Base-by-base conservation (phyloP, 768 basidiomycete genomes). In the Hirschioporus abietinus region DNA sequence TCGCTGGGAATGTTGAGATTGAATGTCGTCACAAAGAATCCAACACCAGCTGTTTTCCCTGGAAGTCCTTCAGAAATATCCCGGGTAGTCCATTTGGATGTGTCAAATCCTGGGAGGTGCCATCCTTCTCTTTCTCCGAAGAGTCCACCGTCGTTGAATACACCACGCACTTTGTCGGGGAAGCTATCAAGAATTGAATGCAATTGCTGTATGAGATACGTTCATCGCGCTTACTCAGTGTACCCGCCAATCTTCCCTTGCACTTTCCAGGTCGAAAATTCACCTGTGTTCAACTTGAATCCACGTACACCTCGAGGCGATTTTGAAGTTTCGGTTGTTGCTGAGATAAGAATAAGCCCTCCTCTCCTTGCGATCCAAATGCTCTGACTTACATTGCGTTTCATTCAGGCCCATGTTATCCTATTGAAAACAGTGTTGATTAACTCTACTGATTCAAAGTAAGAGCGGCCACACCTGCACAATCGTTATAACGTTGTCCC, bases 1-100 rank as follows among this genome's bases (percentile, higher is more conserved):
- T 81, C 85, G 17, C 74, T 68, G 0, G 88, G 84, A 35, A 93
- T 79, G 59, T 82, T 71, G 42, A 94, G 77, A 18, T 84, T 77
- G 75, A 95, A 91, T 0, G 85, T 89, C 7, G 91, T 88, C 24
- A 90, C 83, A 72, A 93, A 94, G 78, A 93, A 93, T 7, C 92
- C 92, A 27, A 93, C 83, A 15, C 93, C 93, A 7, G 92, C 85
- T 18, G 74, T 68, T 7, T 78, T 77, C 57, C 78, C 74, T 0
- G 88, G 88, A 24, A 92, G 79, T 3, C 90, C 90, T 25, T 79
- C 71, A 1, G 83, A 77, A 12, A 91, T 79, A 26, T 87, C 80
- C 64, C 89, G 83, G 7, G 75, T 65, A 0, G 73, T 72, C 91
- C 92, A 94, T 1, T 75, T 75, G 0, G 86, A 83, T 10, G 80